Evolutionary conservation across 1,139 yeast genomes (phyloP), one percentile per base, ranked within the genome.

Genomic region (Blastobotrys serpentis): DNA sequence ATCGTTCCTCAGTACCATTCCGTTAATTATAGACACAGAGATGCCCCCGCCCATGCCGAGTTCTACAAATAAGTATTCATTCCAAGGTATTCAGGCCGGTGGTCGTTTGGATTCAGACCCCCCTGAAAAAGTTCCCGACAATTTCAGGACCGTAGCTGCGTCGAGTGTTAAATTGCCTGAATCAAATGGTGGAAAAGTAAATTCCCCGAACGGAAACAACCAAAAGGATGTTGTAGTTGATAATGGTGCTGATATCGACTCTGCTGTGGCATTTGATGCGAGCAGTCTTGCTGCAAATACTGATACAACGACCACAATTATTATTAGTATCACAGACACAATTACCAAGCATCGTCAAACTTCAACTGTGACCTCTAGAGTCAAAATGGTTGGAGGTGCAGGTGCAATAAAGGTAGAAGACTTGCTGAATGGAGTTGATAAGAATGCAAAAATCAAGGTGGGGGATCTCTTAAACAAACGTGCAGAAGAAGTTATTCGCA

Each of bases 81-180:
- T 33, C 17, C 38, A 33, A 16, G 38, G 38, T 16, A 33, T 33
- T 33, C 38, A 13, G 17, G 38, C 38, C 10, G 38, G 38, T 6
- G 38, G 38, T 3, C 18, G 38, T n/a, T 11, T 33, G 4, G 17
- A 33, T 16, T 4, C 38, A 6, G 21, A 16, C 17, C 11, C 38
- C 4, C 38, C 38, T 4, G 18, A 13, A 33, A 13, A 21, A 17
- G 38, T 33, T 6, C 38, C 38, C 7, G 21, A 16, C 7, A 21
- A 33, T 11, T 10, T 33, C 16, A 13, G n/a, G 5, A 14, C 13
- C 13, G 34, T n/a, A 6, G 5, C 16, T 14, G 16, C 34, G 13
- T 6, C 16, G 7, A 11, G n/a, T 8, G 6, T 30, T 13, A 11
- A 33, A 10, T n/a, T 17, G 13, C 38, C 38, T 4, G 21, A n/a